Evolutionary conservation across 371 early-diverging fungal genomes (phyloP).

Genomic region (Chytridium lagenaria): DNA sequence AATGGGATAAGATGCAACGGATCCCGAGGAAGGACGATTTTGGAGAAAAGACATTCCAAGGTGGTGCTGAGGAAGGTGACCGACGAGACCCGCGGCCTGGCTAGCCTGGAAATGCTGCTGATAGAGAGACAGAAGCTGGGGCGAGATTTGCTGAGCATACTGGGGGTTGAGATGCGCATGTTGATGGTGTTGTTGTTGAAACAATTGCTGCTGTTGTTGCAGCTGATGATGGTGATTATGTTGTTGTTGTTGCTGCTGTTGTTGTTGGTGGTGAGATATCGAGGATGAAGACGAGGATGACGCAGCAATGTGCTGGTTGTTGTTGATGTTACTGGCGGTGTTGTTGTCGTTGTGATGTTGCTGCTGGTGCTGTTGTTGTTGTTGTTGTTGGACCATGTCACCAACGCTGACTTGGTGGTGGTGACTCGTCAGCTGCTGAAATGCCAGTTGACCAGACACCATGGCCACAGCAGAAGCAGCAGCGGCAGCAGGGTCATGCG

Average conservation of each 20-base stretch:
- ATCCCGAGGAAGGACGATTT: neutral
- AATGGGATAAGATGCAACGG: neutral
- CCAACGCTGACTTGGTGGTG: neutral
- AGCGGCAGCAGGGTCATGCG: neutral
- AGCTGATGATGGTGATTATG: neutral
- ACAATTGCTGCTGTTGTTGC: conserved; percentile 1
- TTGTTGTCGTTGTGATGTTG: neutral
- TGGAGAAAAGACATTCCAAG: neutral
- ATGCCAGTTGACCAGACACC: neutral
- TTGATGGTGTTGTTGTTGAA: conserved; percentile 1
- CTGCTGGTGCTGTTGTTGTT: neutral
- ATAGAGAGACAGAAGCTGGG: no score
- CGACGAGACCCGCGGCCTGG: no score
- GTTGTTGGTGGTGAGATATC: neutral
- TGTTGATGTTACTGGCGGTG: neutral
- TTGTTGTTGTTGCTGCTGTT: neutral
- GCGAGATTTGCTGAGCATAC: neutral
- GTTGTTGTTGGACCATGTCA: neutral
- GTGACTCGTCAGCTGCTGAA: conserved; percentile 1
- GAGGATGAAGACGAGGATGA: neutral
- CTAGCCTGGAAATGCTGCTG: no score
- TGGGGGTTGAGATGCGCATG: neutral
- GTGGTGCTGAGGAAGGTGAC: no score
- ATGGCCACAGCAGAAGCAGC: neutral
- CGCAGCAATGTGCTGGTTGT: neutral